Evolutionary conservation across 2,329 filamentous ascomycete genomes (phyloP).

Genomic region (Hymenoscyphus linearis): DNA sequence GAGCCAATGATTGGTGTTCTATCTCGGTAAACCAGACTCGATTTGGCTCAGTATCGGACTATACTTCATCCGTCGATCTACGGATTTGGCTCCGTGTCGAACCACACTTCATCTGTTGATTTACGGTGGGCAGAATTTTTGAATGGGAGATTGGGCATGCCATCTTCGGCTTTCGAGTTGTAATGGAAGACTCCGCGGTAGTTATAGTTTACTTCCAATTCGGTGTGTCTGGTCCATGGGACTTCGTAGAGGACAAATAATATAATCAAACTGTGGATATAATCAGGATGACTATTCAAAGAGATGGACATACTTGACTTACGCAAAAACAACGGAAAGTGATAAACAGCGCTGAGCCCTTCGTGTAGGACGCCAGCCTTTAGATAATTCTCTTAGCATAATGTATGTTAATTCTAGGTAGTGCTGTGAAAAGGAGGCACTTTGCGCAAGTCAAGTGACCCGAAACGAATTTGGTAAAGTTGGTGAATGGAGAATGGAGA

Average conservation of each 20-base stretch:
- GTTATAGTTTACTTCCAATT: constrained; percentile 7
- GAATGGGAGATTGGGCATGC: constrained; percentile 17
- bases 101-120: constrained; percentile 13
- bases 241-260: constrained; percentile 12
- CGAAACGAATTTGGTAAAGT: background rate
- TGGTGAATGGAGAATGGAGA: too few species aligned
- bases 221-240: constrained; percentile 1
- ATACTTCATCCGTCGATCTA: constrained; percentile 12
- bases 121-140: constrained; percentile 13
- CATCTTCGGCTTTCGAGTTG: constrained; percentile 16
- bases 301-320: background rate
- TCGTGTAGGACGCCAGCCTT: constrained; percentile 10
- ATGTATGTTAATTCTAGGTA: background rate
- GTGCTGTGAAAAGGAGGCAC: background rate
- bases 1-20: background rate
- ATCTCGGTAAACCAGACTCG: too few species aligned
- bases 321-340: constrained; percentile 21
- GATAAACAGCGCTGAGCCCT: constrained; percentile 18
- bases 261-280: constrained; percentile 12
- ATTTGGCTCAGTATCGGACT: constrained; percentile 20
- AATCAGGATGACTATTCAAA: constrained; percentile 4
- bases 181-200: constrained; percentile 12
- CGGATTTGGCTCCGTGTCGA: constrained; percentile 20
- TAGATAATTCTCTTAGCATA: constrained; percentile 13
- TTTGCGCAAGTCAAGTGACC: background rate